phyloP scores from a whole-genome alignment of 2,329 filamentous ascomycete species.

The Apiospora kogelbergensis region DNA sequence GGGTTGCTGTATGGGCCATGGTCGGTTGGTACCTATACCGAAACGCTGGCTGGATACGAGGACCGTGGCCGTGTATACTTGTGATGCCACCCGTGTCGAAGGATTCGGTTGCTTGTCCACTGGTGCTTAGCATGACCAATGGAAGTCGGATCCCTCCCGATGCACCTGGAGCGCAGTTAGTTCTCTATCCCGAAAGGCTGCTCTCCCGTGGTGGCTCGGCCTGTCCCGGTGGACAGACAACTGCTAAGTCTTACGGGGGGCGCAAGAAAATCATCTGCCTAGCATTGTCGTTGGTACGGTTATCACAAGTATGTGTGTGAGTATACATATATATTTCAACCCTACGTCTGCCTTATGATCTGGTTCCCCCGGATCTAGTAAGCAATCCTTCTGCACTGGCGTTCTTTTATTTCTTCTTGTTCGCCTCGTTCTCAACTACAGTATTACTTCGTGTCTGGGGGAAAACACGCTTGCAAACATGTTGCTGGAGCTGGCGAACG shows the following conservation, averaged over 20 bases:
- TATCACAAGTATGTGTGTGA: background rate
- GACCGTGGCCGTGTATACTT: background rate
- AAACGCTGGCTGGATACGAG: background rate
- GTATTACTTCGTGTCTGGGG: background rate
- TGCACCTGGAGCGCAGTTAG: background rate
- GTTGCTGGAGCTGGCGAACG: background rate
- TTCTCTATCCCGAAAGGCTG: background rate
- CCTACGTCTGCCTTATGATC: background rate
- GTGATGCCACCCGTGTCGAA: background rate
- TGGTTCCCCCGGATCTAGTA: background rate
- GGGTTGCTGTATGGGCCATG: too few species aligned
- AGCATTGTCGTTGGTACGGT: background rate
- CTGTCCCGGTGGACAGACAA: background rate
- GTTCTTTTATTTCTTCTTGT: background rate
- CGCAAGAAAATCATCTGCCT: background rate
- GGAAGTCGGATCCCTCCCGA: background rate
- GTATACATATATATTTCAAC: background rate
- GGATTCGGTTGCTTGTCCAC: background rate
- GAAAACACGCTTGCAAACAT: background rate
- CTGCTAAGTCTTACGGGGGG: background rate
- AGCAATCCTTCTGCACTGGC: background rate
- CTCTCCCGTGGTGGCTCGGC: background rate
- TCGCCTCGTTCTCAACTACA: background rate
- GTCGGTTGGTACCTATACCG: background rate
- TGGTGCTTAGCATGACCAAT: background rate